Percentiles rank a stretch among this genome's conserved stretches.
Conservation (phyloP, 2,329 filamentous ascomycete genomes). For the Botrytis fragariae region DNA sequence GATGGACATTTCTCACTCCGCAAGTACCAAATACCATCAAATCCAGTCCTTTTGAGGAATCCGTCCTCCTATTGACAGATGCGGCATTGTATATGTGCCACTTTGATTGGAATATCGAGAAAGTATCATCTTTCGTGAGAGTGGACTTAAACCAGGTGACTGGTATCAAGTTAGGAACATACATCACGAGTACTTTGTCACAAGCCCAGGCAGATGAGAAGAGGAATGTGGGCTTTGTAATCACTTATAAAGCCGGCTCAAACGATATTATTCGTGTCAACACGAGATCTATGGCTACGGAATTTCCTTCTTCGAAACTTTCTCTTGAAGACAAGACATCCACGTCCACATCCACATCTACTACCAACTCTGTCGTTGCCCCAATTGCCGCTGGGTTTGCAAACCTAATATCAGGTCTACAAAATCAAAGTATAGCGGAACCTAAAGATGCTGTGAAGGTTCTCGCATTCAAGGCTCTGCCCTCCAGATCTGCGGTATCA, state of each 20-base stretch:
- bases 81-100: slow-evolving; percentile 82
- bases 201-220: slow-evolving; percentile 71
- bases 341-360: slow-evolving; percentile 17
- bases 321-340: slow-evolving; percentile 30
- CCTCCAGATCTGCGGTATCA: slow-evolving; percentile 44
- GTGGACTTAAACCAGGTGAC: slow-evolving; percentile 73
- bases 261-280: slow-evolving; percentile 76
- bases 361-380: slow-evolving; percentile 22
- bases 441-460: slow-evolving; percentile 37
- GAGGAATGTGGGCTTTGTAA: slow-evolving; percentile 79
- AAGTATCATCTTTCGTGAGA: slow-evolving; percentile 87
- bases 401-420: slow-evolving; percentile 14
- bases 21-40: slow-evolving; percentile 65
- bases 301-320: slow-evolving; percentile 31
- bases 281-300: slow-evolving; percentile 72
- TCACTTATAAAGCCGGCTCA: slow-evolving; percentile 71
- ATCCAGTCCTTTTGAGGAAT: slow-evolving; percentile 78
- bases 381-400: slow-evolving; percentile 23
- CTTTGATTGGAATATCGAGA: slow-evolving; percentile 94
- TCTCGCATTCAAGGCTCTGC: slow-evolving; percentile 56
- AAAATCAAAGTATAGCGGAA: slow-evolving; percentile 8
- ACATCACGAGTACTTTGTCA: slow-evolving; percentile 85
- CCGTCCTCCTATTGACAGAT: slow-evolving; percentile 82
- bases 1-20: slow-evolving; percentile 85
- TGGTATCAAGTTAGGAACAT: slow-evolving; percentile 75